Percentiles rank a stretch among this genome's conserved stretches.
Conservation (phyloP, 164 flowering plant species). For the Cinnamomum chago region DNA sequence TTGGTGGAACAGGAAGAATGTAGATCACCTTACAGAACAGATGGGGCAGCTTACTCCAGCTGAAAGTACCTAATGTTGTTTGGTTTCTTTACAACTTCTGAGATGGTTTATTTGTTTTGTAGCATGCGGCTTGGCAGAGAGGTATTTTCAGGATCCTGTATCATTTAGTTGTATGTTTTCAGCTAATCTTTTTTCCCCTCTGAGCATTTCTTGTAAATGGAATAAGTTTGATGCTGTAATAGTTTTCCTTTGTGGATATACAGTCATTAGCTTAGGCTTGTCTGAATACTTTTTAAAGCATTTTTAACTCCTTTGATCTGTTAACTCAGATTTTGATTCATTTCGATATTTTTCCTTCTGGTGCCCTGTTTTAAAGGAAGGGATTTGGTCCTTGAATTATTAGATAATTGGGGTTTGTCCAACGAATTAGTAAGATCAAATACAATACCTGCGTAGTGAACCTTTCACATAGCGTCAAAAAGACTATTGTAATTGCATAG, state of each 20-base stretch:
- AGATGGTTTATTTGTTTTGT: conserved; percentile 13
- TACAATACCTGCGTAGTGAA: too few species aligned
- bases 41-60: conserved; percentile 51
- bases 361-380: background rate
- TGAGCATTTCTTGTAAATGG: conserved; percentile 3
- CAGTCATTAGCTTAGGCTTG: background rate
- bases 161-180: conserved; percentile 2
- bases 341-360: background rate
- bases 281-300: background rate
- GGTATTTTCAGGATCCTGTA: conserved; percentile 26
- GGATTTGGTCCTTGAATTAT: background rate
- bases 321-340: background rate
- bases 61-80: conserved; percentile 32
- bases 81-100: conserved; percentile 11
- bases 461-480: too few species aligned
- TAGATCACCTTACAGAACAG: conserved; percentile 43
- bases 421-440: background rate
- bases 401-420: background rate
- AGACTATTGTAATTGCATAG: too few species aligned
- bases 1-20: conserved; percentile 50
- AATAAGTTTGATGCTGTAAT: conserved; percentile 7
- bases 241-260: background rate
- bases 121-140: conserved; percentile 1
- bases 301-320: background rate
- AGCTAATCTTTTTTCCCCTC: background rate